Conservation (phyloP, 2,329 filamentous ascomycete genomes). For the Colletotrichum ledebouriae region DNA sequence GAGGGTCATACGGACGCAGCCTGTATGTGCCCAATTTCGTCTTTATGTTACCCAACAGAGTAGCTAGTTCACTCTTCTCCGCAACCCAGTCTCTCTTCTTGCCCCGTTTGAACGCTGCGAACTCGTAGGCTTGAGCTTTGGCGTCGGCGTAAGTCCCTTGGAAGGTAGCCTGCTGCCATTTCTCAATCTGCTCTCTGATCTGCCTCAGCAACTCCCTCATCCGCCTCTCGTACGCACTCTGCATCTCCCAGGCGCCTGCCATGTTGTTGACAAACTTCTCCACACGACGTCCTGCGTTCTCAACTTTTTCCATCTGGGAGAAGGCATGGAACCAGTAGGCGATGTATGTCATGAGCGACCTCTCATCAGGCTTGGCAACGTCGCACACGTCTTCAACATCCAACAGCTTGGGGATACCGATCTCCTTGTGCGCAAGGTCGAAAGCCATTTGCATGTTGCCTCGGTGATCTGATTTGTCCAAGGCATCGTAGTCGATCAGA, state of each 20-base stretch:
- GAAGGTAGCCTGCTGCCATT: conserved; percentile 86
- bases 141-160: conserved; percentile 94
- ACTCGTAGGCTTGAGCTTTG: conserved; percentile 85
- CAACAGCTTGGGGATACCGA: conserved; percentile 94
- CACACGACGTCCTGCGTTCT: conserved; percentile 94
- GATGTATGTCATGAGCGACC: conserved; percentile 98
- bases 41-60: conserved; percentile 96
- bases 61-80: conserved; percentile 95
- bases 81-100: conserved; percentile 96
- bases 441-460: conserved; percentile 99
- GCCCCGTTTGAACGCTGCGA: conserved; percentile 90
- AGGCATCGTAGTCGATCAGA: conserved; percentile 93
- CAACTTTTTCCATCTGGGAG: conserved; percentile 98
- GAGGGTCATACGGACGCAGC: conserved; percentile 90
- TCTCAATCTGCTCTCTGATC: conserved; percentile 78
- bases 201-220: conserved; percentile 85
- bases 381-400: conserved; percentile 99
- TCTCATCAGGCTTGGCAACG: conserved; percentile 94
- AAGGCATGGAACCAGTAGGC: conserved; percentile 99
- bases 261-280: conserved; percentile 99
- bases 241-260: conserved; percentile 99
- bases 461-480: conserved; percentile 94
- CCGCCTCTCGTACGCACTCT: conserved; percentile 92
- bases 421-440: conserved; percentile 95
- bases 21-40: conserved; percentile 97